Base-by-base conservation (phyloP, 768 basidiomycete genomes). In the Cystobasidiopsis lactophilus region DNA sequence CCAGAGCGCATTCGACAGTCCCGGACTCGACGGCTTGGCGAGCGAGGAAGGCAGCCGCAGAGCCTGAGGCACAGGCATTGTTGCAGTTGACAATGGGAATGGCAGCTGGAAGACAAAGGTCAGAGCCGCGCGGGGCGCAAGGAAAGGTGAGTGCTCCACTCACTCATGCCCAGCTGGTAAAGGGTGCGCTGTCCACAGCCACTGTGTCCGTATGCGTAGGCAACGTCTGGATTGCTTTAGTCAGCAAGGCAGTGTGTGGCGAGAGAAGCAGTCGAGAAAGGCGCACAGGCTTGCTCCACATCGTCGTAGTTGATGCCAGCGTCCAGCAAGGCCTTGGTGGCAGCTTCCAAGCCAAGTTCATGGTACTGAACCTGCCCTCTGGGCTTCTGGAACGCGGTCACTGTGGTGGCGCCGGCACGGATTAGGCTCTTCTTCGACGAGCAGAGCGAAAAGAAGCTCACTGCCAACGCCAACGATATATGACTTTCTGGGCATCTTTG, bases 81-180 rank as follows among this genome's bases (percentile, higher is more conserved):
- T 83, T 85, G 40, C 85, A 80, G 59, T 85, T 86, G 47, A 79
- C 73, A 61, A 86, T 78, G 0, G 84, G 83, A 53, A 86, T 85
- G 31, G 50, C 44, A 29, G 45, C 40, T 43, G 24, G 19, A 9
- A 9, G 11, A 38, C 7, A 23, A 19, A 9, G 7, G 24, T 43
- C 40, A 43, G 19, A 7, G 7, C n/a, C 19, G 7, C 9, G 19
- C 24, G 9, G 24, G 19, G 40, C 40, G n/a, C n/a, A n/a, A 43
- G 40, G 7, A 35, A 35, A 35, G 33, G 16, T 7, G 9, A 16
- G 9, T 7, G 52, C 33, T 30, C 38, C 54, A 37, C 45, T 40
- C 13, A 55, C 38, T 85, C 65, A 85, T 72, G 19, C 84, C 84
- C 39, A 85, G 76, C 63, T 77, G 78, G 67, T 85, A 86, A 19